Evolutionary conservation across 2,329 filamentous ascomycete species (phyloP), one percentile per base, ranked within the genome.

Genomic region (Graphilbum sp.): DNA sequence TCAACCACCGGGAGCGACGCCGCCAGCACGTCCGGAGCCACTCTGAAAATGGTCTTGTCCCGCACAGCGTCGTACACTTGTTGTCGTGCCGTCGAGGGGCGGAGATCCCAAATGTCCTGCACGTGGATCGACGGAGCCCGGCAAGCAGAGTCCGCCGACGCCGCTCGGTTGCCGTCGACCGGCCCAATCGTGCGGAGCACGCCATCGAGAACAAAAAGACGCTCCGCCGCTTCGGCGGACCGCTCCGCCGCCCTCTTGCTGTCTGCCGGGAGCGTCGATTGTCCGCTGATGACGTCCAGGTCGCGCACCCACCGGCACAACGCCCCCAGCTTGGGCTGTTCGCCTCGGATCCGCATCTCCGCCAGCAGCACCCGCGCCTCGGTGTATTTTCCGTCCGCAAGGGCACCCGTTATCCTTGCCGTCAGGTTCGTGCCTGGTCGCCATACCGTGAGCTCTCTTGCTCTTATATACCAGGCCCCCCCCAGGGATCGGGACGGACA

Each of bases 251-350:
- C 49, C 13, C 45, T 49, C 30, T 52, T 52, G 34, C 57, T 54
- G 3, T 62, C 62, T 2, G 60, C 60, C 0, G 69, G 58, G 38
- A 68, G 61, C 18, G 72, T 71, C 4, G 72, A 72, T 8, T 80
- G 56, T 2, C 75, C 75, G 45, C 72, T 78, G 36, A 80, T 70
- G 19, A 80, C 70, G 47, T 82, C 77, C 20, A 82, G 58, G 49
- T 80, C 76, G 41, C 78, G 67, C 5, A 82, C 77, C 78, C 78
- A 83, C 40, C 78, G 70, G 52, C 76, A 81, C 8, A 82, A 55
- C 2, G 77, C 75, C 17, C 78, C 78, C 0, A 82, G 57, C 46
- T 79, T 79, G 0, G 77, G 77, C 16, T 69, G 65, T 43, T 81
- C 66, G 3, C 63, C 59, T n/a, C 76, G 61, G 16, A 82, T 72